A percentile compares a stretch with the other conserved stretches of the same genome.
phyloP scores from a whole-genome alignment of 208 protist species.

The Trypanosoma cruzi region DNA sequence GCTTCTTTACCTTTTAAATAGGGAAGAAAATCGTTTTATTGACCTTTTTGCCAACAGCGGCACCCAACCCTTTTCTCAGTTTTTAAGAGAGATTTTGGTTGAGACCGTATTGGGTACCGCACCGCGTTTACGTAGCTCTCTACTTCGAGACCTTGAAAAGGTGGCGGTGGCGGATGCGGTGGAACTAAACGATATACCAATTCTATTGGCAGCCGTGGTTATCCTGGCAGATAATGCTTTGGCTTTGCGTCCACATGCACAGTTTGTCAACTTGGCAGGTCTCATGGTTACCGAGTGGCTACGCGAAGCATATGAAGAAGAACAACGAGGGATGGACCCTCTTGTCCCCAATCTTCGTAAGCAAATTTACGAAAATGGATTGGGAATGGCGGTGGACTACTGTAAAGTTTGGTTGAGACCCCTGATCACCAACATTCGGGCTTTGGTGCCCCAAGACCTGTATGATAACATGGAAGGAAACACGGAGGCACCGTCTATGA shows the following conservation, averaged over 20 bases:
- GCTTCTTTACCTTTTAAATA: constrained; percentile 30
- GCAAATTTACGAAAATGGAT: constrained; percentile 16
- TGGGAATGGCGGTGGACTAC: constrained; percentile 47
- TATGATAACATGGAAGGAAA: constrained; percentile 78
- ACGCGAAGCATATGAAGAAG: constrained; percentile 54
- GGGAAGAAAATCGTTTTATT: constrained; percentile 36
- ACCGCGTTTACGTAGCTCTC: constrained; percentile 30
- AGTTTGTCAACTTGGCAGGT: constrained; percentile 47
- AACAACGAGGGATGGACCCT: constrained; percentile 39
- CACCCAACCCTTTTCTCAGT: constrained; percentile 26
- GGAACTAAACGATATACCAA: constrained; percentile 38
- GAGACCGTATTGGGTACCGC: constrained; percentile 51
- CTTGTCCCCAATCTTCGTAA: constrained; percentile 32
- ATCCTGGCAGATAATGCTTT: constrained; percentile 63
- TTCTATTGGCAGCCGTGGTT: constrained; percentile 55
- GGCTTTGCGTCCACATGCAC: constrained; percentile 50
- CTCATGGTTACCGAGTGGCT: constrained; percentile 51
- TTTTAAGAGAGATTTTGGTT: constrained; percentile 57
- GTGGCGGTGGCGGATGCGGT: constrained; percentile 40
- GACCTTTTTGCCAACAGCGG: constrained; percentile 25
- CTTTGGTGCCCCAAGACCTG: constrained; percentile 70
- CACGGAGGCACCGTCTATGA: constrained; percentile 27
- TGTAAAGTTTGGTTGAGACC: constrained; percentile 46
- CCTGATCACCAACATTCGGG: constrained; percentile 40
- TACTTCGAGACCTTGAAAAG: constrained; percentile 42